phyloP scores from a whole-genome alignment of 805 yeast species.

The Yarrowia porcina region DNA sequence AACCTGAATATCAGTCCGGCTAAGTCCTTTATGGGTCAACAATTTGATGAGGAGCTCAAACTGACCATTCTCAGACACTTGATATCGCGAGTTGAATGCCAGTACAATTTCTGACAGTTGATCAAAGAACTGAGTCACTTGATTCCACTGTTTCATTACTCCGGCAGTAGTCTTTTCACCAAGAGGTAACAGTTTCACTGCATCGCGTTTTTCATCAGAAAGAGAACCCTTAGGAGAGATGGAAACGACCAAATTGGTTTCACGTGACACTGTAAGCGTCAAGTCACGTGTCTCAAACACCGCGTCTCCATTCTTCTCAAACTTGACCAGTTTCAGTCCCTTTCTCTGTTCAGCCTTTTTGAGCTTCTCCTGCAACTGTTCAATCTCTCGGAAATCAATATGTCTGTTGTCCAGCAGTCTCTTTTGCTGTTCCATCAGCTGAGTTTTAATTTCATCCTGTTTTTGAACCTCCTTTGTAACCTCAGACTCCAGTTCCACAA shows the following conservation, averaged over 20 bases:
- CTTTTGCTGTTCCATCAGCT: constrained; percentile 1
- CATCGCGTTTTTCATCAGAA: neutral
- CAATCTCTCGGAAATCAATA: constrained; percentile 3
- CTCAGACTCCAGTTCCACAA: neutral
- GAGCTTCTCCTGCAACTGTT: neutral
- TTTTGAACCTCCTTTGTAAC: neutral
- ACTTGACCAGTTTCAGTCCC: neutral
- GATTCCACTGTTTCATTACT: neutral
- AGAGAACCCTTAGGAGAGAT: neutral
- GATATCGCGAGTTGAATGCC: neutral
- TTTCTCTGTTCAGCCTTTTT: neutral
- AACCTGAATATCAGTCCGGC: neutral
- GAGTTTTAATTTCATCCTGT: neutral
- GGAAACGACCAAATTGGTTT: neutral
- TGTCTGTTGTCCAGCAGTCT: neutral
- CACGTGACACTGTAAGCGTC: neutral
- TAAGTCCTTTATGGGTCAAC: neutral
- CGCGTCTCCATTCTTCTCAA: neutral
- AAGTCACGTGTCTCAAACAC: constrained; percentile 1
- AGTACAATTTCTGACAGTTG: neutral
- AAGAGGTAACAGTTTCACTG: neutral
- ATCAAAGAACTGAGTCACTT: neutral
- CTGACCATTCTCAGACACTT: neutral
- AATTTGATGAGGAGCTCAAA: neutral
- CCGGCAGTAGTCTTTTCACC: neutral